Percentiles rank a stretch among this genome's conserved stretches.
These are phyloP conservation scores for Ustilago trichophora DNA, from an alignment of 1,284 basidiomycete species.

Conservation along the genomic window DNA sequence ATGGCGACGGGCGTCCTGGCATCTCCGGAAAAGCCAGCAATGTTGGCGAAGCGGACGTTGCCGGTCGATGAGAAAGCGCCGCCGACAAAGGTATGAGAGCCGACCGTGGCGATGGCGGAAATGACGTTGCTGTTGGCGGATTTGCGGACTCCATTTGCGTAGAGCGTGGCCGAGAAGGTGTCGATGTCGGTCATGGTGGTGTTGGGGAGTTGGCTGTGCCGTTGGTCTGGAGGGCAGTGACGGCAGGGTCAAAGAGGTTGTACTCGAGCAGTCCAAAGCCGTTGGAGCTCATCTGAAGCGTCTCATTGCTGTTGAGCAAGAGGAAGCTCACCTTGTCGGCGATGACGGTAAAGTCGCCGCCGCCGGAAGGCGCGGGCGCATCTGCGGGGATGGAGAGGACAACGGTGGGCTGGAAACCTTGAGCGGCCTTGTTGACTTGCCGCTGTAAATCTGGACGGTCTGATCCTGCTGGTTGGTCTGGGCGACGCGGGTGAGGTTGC, in stretches of 20 bases:
- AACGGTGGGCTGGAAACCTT: constrained; percentile 48
- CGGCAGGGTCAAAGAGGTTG: constrained; percentile 48
- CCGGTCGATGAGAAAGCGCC: constrained; percentile 76
- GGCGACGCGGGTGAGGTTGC: constrained; percentile 72
- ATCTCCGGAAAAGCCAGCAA: constrained; percentile 77
- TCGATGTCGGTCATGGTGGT: constrained; percentile 77
- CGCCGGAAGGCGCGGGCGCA: constrained; percentile 71
- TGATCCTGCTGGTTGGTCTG: constrained; percentile 79
- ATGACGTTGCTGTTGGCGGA: constrained; percentile 64
- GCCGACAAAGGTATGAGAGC: constrained; percentile 75
- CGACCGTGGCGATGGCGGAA: constrained; percentile 70
- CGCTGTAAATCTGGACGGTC: constrained; percentile 77
- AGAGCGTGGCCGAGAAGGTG: constrained; percentile 73
- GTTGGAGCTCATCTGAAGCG: constrained; percentile 34
- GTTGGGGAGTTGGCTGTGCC: constrained; percentile 50
- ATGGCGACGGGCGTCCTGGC: constrained; percentile 68
- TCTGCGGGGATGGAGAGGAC: constrained; percentile 53
- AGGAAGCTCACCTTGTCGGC: constrained; percentile 69
- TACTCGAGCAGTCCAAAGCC: constrained; percentile 59
- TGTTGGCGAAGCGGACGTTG: constrained; percentile 74
- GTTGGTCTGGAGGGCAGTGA: constrained; percentile 29
- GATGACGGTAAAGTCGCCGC: constrained; percentile 81
- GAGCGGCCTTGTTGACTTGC: constrained; percentile 74
- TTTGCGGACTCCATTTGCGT: constrained; percentile 64
- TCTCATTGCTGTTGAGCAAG: constrained; percentile 54